Base-by-base conservation (phyloP, 2,329 filamentous ascomycete genomes). In the Exophiala viscosa region DNA sequence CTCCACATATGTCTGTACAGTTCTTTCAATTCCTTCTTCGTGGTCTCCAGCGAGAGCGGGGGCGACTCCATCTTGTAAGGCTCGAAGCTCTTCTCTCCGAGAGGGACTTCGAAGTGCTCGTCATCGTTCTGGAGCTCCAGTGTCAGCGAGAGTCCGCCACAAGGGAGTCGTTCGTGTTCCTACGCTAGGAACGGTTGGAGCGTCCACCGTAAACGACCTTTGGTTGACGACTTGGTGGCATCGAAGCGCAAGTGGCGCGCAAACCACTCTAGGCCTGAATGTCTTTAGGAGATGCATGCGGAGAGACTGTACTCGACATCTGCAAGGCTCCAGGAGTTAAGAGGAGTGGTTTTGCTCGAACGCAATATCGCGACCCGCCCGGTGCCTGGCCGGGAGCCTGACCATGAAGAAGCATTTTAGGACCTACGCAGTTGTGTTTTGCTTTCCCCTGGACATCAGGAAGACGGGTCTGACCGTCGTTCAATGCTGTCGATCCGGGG, bases 1-100 rank as follows among this genome's bases (percentile, higher is more conserved):
- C 84, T 79, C 49, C 97, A 92, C 93, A 99, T 97, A 74, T 97
- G 90, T 74, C 86, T 86, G 83, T 99, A 99, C 86, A 97, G 97
- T 80, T 95, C 81, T 84, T 95, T 97, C 72, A 99, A 80, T 79
- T 97, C 88, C 77, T 88, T 90, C 86, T 99, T 99, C 69, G 92
- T 97, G 61, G 90, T 88, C 67, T 95, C 80, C 65, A 99, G 78
- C 60, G 88, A 91, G 81, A 96, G 96, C 54, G 90, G 80, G 62
- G 93, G 93, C 65, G 92, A 91, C 76, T 99, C 93, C 70, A 99
- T 84, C 80, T 96, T 90, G 78, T 97, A 99, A 53, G 93, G 96
- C 83, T 99, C 93, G 79, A 97, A 99, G 79, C 89, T 92, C 86
- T 97, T 92, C 73, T 96, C 90, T 72, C 89, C 95, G 72, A 99